Evolutionary conservation across 2,329 filamentous ascomycete genomes (phyloP), one percentile per base, ranked within the genome.

Genomic region (Alternaria incomplexa): DNA sequence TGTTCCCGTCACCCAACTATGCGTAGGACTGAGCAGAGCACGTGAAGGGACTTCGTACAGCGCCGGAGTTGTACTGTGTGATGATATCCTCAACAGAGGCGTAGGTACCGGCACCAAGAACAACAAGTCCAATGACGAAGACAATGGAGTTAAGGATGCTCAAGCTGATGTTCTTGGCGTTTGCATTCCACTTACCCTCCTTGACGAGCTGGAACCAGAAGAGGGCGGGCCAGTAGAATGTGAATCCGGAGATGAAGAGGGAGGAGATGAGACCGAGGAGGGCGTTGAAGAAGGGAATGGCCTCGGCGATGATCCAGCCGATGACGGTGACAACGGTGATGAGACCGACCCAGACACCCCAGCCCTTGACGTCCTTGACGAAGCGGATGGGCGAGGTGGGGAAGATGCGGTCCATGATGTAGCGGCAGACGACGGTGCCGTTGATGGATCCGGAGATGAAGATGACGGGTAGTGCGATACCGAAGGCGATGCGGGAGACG

Each of bases 401-500:
- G 89, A 57, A 90, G 73, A 59, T 88, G 85, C 52, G 87, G 81
- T 77, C 90, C 91, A 79, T 76, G 67, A 91, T 83, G 74, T 90
- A 90, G 71, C 90, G 90, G 54, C 85, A 84, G 9, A 89, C 88
- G 3, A 92, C 87, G 64, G 91, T 88, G 25, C 86, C 89, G 76
- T 91, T 90, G 72, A 93, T 91, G 20, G 91, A 73, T 58, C 90
- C 90, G 0, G 90, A 89, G 60, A 93, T 89, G 64, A 93, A 84
- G 67, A 92, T 92, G 26, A 91, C 91, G 30, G 90, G 90, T 4
- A 90, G 84, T 0, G 90, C 90, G 61, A 92, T 82, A 30, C 89
- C 90, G 80, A 89, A 93, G n/a, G 91, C 90, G 13, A 90, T 82
- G 73, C 91, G 91, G n/a, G 87, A 84, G 50, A 92, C 81, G 0